Evolutionary conservation across 768 basidiomycete species (phyloP).

Genomic region (Hirschioporus abietinus): DNA sequence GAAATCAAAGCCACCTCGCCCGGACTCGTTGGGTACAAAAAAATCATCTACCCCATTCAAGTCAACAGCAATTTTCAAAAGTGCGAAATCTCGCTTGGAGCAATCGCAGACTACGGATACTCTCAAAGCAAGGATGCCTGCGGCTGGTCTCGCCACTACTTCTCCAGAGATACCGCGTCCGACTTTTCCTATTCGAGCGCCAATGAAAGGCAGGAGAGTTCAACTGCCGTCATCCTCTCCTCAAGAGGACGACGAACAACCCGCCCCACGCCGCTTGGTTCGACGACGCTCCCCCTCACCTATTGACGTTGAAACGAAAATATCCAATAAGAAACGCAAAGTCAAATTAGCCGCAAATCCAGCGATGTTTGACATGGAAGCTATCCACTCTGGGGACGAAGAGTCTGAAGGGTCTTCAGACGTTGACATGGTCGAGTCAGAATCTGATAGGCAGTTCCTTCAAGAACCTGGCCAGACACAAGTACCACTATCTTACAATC

Average conservation of each 20-base stretch:
- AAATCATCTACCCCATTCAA: neutral
- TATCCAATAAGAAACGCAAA: constrained; percentile 15
- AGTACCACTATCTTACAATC: constrained; percentile 66
- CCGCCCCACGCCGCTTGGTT: constrained; percentile 9
- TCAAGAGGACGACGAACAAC: constrained; percentile 10
- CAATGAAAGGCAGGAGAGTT: neutral
- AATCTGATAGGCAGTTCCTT: constrained; percentile 65
- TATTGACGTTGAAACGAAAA: constrained; percentile 18
- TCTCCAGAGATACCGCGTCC: neutral
- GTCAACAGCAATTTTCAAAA: neutral
- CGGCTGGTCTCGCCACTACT: too few relatives aligned
- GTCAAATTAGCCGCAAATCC: constrained; percentile 22
- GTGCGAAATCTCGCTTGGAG: neutral
- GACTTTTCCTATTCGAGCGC: neutral
- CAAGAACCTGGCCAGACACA: constrained; percentile 63
- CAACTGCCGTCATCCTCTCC: neutral
- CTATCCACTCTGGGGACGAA: constrained; percentile 78
- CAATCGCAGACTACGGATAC: neutral
- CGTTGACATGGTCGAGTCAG: constrained; percentile 50
- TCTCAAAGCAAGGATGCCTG: neutral
- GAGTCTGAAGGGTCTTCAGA: constrained; percentile 57
- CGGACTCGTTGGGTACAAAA: neutral
- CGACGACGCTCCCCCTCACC: neutral
- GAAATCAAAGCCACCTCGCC: neutral
- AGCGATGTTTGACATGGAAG: constrained; percentile 59